Evolutionary conservation across 2,329 filamentous ascomycete genomes (phyloP).

Genomic region (Fusarium temperatum): DNA sequence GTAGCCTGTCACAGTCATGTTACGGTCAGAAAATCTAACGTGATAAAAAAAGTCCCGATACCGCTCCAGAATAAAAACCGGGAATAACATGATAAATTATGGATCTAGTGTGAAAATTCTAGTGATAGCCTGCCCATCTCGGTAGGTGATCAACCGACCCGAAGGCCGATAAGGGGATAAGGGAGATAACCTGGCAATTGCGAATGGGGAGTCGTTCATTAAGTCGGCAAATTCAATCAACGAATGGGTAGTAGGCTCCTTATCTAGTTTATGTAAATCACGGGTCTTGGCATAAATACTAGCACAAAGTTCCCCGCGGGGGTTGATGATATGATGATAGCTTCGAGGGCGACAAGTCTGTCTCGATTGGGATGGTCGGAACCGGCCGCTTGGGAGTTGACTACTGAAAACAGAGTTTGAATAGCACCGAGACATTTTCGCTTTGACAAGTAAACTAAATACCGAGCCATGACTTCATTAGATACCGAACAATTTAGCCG

Average conservation of each 20-base stretch:
- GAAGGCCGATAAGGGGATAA: background rate
- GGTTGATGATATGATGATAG: background rate
- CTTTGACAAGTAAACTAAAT: background rate
- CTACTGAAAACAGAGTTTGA: background rate
- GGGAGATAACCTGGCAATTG: background rate
- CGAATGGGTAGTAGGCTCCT: background rate
- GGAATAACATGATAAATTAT: constrained; percentile 5
- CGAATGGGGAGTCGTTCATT: background rate
- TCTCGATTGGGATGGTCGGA: background rate
- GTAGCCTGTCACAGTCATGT: background rate
- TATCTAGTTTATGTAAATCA: background rate
- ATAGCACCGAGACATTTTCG: background rate
- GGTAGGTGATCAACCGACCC: background rate
- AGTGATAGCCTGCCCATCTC: background rate
- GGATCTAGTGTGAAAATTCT: background rate
- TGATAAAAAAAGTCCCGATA: background rate
- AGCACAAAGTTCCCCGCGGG: background rate
- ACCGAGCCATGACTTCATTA: background rate
- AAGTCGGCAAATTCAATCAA: too few species aligned
- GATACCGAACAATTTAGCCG: background rate
- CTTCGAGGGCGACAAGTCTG: background rate
- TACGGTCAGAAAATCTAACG: background rate
- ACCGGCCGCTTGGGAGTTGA: background rate
- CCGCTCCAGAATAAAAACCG: background rate
- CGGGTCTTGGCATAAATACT: background rate